These are phyloP conservation scores for Penicillium subrubescens DNA, from an alignment of 495 filamentous ascomycete genomes.

Conservation along the genomic window DNA sequence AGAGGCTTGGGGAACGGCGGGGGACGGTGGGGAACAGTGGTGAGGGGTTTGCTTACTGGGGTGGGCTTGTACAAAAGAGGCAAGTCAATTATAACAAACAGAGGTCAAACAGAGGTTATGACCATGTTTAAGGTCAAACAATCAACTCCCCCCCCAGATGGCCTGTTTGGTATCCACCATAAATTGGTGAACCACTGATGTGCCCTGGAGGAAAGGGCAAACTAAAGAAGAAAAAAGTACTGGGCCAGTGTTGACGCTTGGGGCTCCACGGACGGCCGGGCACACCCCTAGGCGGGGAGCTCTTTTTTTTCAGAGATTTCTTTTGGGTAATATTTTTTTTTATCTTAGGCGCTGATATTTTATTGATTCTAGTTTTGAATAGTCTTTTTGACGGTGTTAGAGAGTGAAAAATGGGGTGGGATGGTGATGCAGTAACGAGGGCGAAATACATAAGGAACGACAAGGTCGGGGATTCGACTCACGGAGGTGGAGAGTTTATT, in stretches of 20 bases:
- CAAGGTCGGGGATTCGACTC: neutral
- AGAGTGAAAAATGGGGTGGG: neutral
- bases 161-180: neutral
- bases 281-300: neutral
- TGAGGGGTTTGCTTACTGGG: neutral
- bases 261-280: neutral
- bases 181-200: neutral
- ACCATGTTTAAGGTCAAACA: neutral
- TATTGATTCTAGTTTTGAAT: neutral
- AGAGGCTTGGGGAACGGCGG: neutral
- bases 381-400: neutral
- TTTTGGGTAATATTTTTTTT: neutral
- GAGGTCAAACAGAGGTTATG: too few species aligned
- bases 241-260: neutral
- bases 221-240: neutral
- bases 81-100: too few species aligned
- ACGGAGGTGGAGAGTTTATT: neutral
- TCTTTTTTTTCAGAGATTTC: neutral
- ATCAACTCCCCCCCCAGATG: neutral
- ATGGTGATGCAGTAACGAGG: neutral
- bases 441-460: neutral
- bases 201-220: neutral
- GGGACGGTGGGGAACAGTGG: neutral
- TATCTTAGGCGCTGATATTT: neutral
- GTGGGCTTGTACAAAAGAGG: too few species aligned